phyloP scores from a whole-genome alignment of 257 asterid genomes.

The Solanum infundibuliforme region DNA sequence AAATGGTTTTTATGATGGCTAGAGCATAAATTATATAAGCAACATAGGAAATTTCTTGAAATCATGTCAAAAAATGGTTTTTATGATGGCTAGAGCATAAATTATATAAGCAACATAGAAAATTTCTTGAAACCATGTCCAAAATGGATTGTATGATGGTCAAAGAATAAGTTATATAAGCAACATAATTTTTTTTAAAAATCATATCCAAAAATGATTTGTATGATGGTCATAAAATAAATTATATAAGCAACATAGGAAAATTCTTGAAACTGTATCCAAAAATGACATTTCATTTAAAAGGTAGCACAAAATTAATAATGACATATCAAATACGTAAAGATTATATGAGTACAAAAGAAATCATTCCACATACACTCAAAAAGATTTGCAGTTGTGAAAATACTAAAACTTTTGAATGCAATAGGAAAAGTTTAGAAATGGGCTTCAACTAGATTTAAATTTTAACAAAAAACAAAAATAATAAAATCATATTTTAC shows the following conservation, averaged over 20 bases:
- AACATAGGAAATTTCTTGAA: too few relatives aligned
- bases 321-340: background rate
- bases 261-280: too few relatives aligned
- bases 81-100: background rate
- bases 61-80: accelerated
- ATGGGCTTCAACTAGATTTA: too few relatives aligned
- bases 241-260: background rate
- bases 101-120: background rate
- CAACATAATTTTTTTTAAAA: too few relatives aligned
- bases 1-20: too few relatives aligned
- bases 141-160: background rate
- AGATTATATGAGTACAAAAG: background rate
- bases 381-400: too few relatives aligned
- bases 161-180: background rate
- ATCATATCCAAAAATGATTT: accelerated
- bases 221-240: background rate
- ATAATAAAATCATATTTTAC: background rate
- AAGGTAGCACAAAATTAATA: background rate
- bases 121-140: too few relatives aligned
- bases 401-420: background rate
- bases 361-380: background rate
- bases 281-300: too few relatives aligned
- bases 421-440: too few relatives aligned
- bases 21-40: background rate
- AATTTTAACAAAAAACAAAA: too few relatives aligned